Evolutionary conservation across 2,329 filamentous ascomycete species (phyloP), one percentile per base, ranked within the genome.

Genomic region (Metarhizium anisopliae): DNA sequence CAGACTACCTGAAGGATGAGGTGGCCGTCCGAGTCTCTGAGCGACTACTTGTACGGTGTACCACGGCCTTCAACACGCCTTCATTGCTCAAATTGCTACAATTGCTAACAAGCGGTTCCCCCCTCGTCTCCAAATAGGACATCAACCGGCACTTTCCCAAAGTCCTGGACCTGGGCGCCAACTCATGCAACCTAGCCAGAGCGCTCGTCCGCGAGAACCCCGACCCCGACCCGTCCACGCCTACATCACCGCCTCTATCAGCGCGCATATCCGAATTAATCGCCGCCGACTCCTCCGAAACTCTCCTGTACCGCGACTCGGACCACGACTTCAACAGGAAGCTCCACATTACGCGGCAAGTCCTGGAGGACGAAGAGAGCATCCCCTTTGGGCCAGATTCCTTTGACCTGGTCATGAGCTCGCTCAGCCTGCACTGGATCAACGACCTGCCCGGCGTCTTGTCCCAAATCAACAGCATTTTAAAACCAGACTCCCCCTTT

Each of bases 1-100:
- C 90, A 29, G 94, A 97, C 73, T 97, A 97, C 67, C 76, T 99
- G 55, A 91, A 92, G 68, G 91, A 97, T 67, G 93, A 97, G 70
- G 87, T 96, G 4, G 94, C 94, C 52, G 77, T 79, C 50, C 83
- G 94, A 52, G 75, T 99, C 30, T 90, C 89, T 64, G 93, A 97
- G 64, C 82, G 94, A 50, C 77, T 99, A 52, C 77, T 97, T 62
- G 88, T 92, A 74, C 43, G 45, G 6, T 49, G 70, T 47, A 35
- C 18, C 13, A 4, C 25, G 6, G 20, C 14, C 1, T 5, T 14
- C 30, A 47, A 16, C 14, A 5, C 14, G 6, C 32, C 18, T 18
- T 20, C 8, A 45, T 20, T 13, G 16, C 10, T 25, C 16, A 20
- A 25, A 18, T 20, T 20, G 6, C 4, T 4, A 13, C 32, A 35